Evolutionary conservation across 2,329 filamentous ascomycete species (phyloP), one percentile per base, ranked within the genome.

Genomic region (Rhynchosporium agropyri): DNA sequence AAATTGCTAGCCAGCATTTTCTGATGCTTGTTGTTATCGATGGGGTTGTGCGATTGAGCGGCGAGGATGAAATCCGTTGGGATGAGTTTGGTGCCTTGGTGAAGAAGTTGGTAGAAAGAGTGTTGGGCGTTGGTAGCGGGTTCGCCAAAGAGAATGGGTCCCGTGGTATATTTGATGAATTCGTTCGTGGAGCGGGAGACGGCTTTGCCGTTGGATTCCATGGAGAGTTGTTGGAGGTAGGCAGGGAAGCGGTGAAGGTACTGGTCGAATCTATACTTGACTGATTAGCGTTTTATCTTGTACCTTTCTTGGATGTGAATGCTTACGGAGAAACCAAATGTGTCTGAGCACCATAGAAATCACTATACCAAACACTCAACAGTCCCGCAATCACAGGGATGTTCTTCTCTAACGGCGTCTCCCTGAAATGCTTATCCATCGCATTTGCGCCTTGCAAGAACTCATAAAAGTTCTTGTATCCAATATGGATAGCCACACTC

Each of bases 161-260:
- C 94, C 43, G 95, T 99, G 63, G 93, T 97, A 83, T 99, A 99
- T 81, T 97, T 97, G 75, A 96, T 93, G 65, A 96, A 89, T 68
- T 89, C 86, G 43, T 92, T 89, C 63, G 86, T 89, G 74, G 95
- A 91, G n/a, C 85, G 87, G 66, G 94, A 96, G 75, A 98, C 92
- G 65, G 90, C 91, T 84, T 99, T 99, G 76, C 95, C 95, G 79
- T 99, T 99, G 66, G 94, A 98, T 83, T 99, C 95, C 95, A 99
- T 99, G 65, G 94, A 98, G 64, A 99, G 84, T 81, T 99, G 95
- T 81, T 99, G 95, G 61, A 99, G 90, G 82, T 99, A 99, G 72
- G 95, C 95, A 43, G 95, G 93, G 89, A 99, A 98, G 71, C 95
- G 91, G 85, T 97, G 92, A 70, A 99, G 89, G 81, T 99, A 99